phyloP scores from a whole-genome alignment of 305 asterid genomes.

The Plantago lanceolata region DNA sequence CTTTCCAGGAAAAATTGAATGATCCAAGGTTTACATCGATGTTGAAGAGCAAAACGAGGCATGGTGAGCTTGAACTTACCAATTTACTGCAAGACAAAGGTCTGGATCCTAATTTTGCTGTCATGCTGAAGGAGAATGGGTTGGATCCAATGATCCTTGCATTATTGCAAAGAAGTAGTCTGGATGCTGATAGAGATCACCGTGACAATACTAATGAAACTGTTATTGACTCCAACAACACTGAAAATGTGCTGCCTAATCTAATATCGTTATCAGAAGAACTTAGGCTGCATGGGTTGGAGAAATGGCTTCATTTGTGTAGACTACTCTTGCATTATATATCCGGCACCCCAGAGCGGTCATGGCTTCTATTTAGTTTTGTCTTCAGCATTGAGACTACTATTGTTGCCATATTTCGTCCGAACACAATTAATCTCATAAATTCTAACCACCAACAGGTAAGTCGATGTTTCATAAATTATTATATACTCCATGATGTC shows the following conservation, averaged over 20 bases:
- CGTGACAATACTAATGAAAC: slow-evolving; percentile 67
- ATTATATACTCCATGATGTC: slow-evolving; percentile 18
- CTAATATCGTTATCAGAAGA: slow-evolving; percentile 95
- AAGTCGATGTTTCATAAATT: slow-evolving; percentile 19
- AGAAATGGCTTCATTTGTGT: slow-evolving; percentile 85
- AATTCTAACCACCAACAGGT: slow-evolving; percentile 92
- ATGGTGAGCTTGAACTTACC: slow-evolving; percentile 80
- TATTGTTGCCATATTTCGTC: slow-evolving; percentile 79
- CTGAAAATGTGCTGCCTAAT: slow-evolving; percentile 61
- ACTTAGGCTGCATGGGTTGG: slow-evolving; percentile 81
- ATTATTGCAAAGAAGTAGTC: slow-evolving; percentile 91
- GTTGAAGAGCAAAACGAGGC: slow-evolving; percentile 72
- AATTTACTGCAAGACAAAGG: slow-evolving; percentile 91
- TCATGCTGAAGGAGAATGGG: slow-evolving; percentile 98
- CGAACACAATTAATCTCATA: slow-evolving; percentile 62
- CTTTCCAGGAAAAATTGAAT: slow-evolving; percentile 82
- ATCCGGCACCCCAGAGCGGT: slow-evolving; percentile 93
- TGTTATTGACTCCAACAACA: slow-evolving; percentile 55
- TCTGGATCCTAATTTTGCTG: slow-evolving; percentile 96
- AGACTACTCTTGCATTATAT: slow-evolving; percentile 74
- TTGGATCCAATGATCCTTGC: slow-evolving; percentile 98
- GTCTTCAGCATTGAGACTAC: slow-evolving; percentile 82
- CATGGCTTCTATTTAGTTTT: slow-evolving; percentile 95
- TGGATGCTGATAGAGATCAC: slow-evolving; percentile 99
- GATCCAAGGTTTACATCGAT: slow-evolving; percentile 92